Evolutionary conservation across 768 basidiomycete species (phyloP).

Genomic region (Pholiota molesta): DNA sequence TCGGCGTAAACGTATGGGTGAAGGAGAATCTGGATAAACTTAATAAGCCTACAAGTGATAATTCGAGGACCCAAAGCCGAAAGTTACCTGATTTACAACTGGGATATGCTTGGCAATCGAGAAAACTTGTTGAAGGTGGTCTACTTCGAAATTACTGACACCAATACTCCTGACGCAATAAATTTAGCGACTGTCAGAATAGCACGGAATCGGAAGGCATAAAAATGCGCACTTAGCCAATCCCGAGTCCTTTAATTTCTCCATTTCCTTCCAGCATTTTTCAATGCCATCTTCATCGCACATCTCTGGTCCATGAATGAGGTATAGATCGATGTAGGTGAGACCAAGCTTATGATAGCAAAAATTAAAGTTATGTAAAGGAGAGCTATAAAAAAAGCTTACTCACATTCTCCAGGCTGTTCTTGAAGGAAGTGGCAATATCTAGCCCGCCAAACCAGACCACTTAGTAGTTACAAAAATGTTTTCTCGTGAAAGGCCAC

Average conservation of each 20-base stretch:
- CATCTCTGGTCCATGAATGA: slow-evolving; percentile 60
- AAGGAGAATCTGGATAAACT: slow-evolving; percentile 50
- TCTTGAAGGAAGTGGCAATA: slow-evolving; percentile 54
- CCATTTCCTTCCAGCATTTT: slow-evolving; percentile 65
- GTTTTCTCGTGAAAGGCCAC: slow-evolving; percentile 53
- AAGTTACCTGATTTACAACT: slow-evolving; percentile 63
- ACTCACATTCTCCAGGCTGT: slow-evolving; percentile 58
- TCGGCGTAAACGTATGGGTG: slow-evolving; percentile 67
- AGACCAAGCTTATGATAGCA: slow-evolving; percentile 52
- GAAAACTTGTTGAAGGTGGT: slow-evolving; percentile 56
- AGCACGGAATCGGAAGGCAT: not conserved
- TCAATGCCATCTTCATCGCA: slow-evolving; percentile 58
- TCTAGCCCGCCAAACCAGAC: slow-evolving; percentile 52
- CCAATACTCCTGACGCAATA: slow-evolving; percentile 52
- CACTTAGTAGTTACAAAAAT: slow-evolving; percentile 71
- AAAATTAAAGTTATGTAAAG: not conserved
- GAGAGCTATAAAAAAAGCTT: not conserved
- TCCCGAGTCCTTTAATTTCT: slow-evolving; percentile 54
- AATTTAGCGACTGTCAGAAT: not conserved
- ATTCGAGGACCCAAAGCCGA: not conserved
- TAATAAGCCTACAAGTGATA: not conserved
- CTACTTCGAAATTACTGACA: slow-evolving; percentile 66
- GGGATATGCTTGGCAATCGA: slow-evolving; percentile 62
- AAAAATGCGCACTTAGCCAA: slow-evolving; percentile 41
- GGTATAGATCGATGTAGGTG: slow-evolving; percentile 68